A percentile compares a stretch with the other conserved stretches of the same genome.
Conservation (phyloP, 164 flowering plant genomes). For the Magnolia changhungtana region DNA sequence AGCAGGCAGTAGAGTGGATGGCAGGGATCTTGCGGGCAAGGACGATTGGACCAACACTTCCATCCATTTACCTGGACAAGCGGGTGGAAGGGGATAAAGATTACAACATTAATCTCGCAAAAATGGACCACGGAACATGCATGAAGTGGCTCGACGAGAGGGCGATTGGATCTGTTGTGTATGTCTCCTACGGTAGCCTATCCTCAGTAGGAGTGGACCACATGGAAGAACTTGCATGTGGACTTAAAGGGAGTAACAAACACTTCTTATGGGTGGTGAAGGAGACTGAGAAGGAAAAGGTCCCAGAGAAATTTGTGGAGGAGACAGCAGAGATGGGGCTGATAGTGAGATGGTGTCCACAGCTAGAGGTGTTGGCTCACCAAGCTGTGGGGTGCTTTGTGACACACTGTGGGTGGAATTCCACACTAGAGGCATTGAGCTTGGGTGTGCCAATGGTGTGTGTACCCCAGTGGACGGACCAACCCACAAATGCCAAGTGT, state of each 20-base stretch:
- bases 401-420: constrained; percentile 62
- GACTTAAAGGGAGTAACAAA: constrained; percentile 3
- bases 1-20: constrained; percentile 16
- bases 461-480: constrained; percentile 43
- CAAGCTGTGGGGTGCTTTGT: constrained; percentile 33
- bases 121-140: constrained; percentile 14
- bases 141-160: constrained; percentile 25
- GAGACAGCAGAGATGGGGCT: constrained; percentile 22
- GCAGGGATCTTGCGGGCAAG: constrained; percentile 9
- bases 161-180: constrained; percentile 22
- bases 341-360: constrained; percentile 22
- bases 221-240: constrained; percentile 32
- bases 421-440: constrained; percentile 41
- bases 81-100: constrained; percentile 18
- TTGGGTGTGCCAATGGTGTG: constrained; percentile 54
- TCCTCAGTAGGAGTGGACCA: constrained; percentile 14
- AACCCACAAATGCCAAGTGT: constrained; percentile 19
- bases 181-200: constrained; percentile 35
- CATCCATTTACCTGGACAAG: constrained; percentile 30
- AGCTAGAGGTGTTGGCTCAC: constrained; percentile 19
- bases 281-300: constrained; percentile 18
- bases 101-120: constrained; percentile 25
- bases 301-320: constrained; percentile 18
- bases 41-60: constrained; percentile 39
- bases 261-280: constrained; percentile 37